Percentiles rank a stretch among this genome's conserved stretches.
These are phyloP conservation scores for Juglanconis juglandina DNA, from an alignment of 2,329 filamentous ascomycete species.

Conservation along the genomic window DNA sequence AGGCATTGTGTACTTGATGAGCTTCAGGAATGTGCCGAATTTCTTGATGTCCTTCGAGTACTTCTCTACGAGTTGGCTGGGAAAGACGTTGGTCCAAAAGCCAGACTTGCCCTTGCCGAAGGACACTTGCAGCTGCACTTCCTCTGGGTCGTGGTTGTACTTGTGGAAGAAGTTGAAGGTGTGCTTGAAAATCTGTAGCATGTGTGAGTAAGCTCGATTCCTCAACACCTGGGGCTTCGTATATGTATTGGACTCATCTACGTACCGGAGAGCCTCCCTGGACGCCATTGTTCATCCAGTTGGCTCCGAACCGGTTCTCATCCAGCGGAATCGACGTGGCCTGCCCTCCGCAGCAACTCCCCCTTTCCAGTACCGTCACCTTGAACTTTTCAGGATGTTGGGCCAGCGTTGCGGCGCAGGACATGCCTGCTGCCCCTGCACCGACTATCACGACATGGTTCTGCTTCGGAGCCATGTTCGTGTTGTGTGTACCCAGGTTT, in stretches of 20 bases:
- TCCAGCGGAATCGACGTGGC: slow-evolving; percentile 58
- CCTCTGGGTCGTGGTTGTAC: slow-evolving; percentile 31
- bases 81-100: slow-evolving; percentile 56
- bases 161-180: slow-evolving; percentile 53
- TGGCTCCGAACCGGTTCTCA: slow-evolving; percentile 52
- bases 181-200: slow-evolving; percentile 47
- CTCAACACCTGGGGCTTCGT: no score
- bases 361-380: slow-evolving; percentile 59
- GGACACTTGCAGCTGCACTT: slow-evolving; percentile 52
- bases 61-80: slow-evolving; percentile 45
- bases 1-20: slow-evolving; percentile 49
- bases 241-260: not conserved
- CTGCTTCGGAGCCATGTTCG: slow-evolving; percentile 10
- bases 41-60: slow-evolving; percentile 48
- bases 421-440: slow-evolving; percentile 62
- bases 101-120: slow-evolving; percentile 48
- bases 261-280: slow-evolving; percentile 11
- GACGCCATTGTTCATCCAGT: slow-evolving; percentile 59
- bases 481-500: not conserved
- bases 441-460: slow-evolving; percentile 59
- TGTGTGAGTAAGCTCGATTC: not conserved
- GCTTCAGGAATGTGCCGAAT: slow-evolving; percentile 46
- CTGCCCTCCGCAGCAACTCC: slow-evolving; percentile 57
- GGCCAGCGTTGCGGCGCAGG: slow-evolving; percentile 63
- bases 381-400: slow-evolving; percentile 64